These are phyloP conservation scores for Kazachstania africana DNA, from an alignment of 805 yeast species.

Conservation along the genomic window DNA sequence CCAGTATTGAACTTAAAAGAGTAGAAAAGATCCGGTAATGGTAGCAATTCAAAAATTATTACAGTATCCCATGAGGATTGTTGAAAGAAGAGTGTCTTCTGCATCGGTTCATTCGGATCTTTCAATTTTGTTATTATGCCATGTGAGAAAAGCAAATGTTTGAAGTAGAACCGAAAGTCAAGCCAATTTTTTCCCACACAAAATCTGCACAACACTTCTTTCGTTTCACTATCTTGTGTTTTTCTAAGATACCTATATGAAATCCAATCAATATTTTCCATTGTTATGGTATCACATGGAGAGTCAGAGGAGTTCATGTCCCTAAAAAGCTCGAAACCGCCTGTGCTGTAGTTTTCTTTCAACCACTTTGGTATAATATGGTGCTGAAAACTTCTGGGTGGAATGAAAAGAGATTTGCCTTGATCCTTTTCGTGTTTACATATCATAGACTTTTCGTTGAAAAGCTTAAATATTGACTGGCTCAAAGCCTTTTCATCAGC, in stretches of 20 bases:
- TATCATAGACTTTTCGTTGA: too few relatives aligned
- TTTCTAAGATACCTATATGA: constrained; percentile 3
- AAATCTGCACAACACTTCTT: constrained; percentile 11
- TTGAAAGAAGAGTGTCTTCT: too few relatives aligned
- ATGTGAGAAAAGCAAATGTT: constrained; percentile 15
- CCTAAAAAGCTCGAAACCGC: background rate
- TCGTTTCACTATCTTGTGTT: constrained; percentile 3
- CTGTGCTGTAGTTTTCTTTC: constrained; percentile 2
- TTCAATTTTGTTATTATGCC: constrained; percentile 9
- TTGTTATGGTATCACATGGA: background rate
- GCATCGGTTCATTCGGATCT: background rate
- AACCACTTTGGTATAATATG: constrained; percentile 10
- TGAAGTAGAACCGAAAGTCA: constrained; percentile 3
- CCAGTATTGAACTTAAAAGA: constrained; percentile 3
- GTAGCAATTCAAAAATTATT: constrained; percentile 4
- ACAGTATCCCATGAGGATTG: too few relatives aligned
- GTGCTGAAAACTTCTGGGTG: constrained; percentile 14
- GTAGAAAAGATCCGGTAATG: constrained; percentile 7
- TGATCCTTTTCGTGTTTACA: too few relatives aligned
- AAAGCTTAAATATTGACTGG: too few relatives aligned
- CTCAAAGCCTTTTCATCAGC: too few relatives aligned
- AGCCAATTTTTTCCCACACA: constrained; percentile 18
- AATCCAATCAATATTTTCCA: background rate
- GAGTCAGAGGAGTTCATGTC: background rate
- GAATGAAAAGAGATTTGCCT: background rate